Percentiles rank a stretch among this genome's conserved stretches.
phyloP scores from a whole-genome alignment of 2,329 filamentous ascomycete species.

The Aspergillus luchuensis region DNA sequence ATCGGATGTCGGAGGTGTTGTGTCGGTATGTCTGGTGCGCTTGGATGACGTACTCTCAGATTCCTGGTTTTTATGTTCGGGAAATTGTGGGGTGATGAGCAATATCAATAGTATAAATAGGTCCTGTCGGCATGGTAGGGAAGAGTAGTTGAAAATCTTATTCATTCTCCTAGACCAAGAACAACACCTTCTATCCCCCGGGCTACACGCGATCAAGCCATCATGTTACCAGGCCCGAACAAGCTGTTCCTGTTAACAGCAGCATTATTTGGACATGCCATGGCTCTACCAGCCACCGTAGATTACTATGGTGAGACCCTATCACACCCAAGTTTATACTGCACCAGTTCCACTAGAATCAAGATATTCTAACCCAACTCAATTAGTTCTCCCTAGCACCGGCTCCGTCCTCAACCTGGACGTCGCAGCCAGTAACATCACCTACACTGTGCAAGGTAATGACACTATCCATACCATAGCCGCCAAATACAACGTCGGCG shows the following conservation, averaged over 20 bases:
- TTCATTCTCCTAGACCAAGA: too few relatives aligned
- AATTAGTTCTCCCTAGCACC: background rate
- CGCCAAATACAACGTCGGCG: background rate
- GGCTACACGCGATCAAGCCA: background rate
- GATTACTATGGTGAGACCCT: background rate
- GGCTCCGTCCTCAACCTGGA: background rate
- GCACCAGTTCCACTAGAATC: background rate
- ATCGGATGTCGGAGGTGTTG: too few relatives aligned
- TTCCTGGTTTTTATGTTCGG: too few relatives aligned
- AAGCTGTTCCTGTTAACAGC: background rate
- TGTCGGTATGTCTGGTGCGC: too few relatives aligned
- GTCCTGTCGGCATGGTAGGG: too few relatives aligned
- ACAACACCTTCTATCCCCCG: too few relatives aligned
- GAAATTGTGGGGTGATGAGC: too few relatives aligned
- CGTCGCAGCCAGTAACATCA: background rate
- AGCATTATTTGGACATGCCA: background rate
- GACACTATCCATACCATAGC: background rate
- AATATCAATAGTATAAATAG: too few relatives aligned
- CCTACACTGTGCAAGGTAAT: background rate
- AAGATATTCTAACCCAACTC: background rate
- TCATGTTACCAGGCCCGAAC: background rate
- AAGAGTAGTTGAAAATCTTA: too few relatives aligned
- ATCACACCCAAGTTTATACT: too few relatives aligned
- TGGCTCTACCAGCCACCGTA: background rate
- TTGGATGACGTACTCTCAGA: too few relatives aligned